Evolutionary conservation across 805 yeast genomes (phyloP).

Genomic region (Candida khao-thaluensis): DNA sequence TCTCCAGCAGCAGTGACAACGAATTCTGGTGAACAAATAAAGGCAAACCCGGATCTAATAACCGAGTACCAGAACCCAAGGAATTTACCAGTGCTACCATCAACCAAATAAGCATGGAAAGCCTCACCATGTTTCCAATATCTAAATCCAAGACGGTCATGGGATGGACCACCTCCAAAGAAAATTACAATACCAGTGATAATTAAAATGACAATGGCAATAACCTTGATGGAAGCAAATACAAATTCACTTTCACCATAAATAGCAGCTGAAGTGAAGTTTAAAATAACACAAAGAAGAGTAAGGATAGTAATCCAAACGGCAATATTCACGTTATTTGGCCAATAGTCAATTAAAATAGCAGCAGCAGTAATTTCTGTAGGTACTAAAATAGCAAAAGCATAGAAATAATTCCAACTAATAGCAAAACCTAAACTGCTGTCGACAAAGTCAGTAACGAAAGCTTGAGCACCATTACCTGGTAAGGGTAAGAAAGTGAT

Average conservation of each 20-base stretch:
- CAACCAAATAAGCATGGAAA: constrained; percentile 43
- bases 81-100: constrained; percentile 61
- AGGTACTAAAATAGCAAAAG: constrained; percentile 32
- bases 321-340: constrained; percentile 28
- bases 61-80: constrained; percentile 63
- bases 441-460: constrained; percentile 27
- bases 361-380: constrained; percentile 39
- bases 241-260: constrained; percentile 59
- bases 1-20: constrained; percentile 67
- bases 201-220: constrained; percentile 63
- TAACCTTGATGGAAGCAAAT: constrained; percentile 61
- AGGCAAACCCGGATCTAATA: constrained; percentile 64
- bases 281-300: constrained; percentile 38
- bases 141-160: constrained; percentile 70
- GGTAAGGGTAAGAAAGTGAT: constrained; percentile 34
- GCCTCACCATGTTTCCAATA: constrained; percentile 51
- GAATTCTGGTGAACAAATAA: constrained; percentile 63
- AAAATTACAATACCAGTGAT: constrained; percentile 60
- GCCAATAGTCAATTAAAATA: constrained; percentile 36
- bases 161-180: constrained; percentile 75
- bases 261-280: constrained; percentile 48
- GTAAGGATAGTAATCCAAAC: constrained; percentile 45
- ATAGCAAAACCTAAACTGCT: constrained; percentile 33
- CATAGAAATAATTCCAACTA: constrained; percentile 36
- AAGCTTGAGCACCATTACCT: constrained; percentile 33